These are phyloP conservation scores for Myxozyma sirexii DNA, from an alignment of 805 yeast species.

Conservation along the genomic window DNA sequence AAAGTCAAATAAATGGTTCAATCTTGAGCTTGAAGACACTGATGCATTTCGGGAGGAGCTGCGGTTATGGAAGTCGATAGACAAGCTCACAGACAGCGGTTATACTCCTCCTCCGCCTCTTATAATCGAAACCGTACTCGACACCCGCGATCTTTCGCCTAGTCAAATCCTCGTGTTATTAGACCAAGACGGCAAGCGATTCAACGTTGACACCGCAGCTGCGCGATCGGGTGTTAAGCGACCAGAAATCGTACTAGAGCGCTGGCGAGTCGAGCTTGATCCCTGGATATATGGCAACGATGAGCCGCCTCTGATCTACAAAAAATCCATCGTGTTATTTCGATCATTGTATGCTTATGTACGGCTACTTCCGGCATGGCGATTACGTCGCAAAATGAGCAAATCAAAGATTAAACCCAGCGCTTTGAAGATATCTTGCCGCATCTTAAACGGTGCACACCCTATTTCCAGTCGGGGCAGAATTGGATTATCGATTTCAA, in stretches of 20 bases:
- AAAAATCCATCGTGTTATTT: conserved; percentile 71
- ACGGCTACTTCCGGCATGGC: conserved; percentile 72
- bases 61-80: conserved; percentile 56
- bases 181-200: conserved; percentile 54
- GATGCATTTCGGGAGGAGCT: conserved; percentile 57
- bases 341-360: conserved; percentile 70
- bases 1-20: conserved; percentile 45
- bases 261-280: conserved; percentile 90
- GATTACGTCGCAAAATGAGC: conserved; percentile 53
- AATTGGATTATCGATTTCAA: conserved; percentile 46
- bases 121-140: conserved; percentile 81
- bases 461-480: conserved; percentile 63
- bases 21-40: conserved; percentile 46
- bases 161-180: conserved; percentile 62
- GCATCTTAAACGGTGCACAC: conserved; percentile 67
- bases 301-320: conserved; percentile 71
- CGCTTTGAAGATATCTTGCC: conserved; percentile 55
- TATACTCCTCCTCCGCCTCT: conserved; percentile 62
- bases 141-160: conserved; percentile 58
- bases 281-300: conserved; percentile 41
- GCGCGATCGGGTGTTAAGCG: conserved; percentile 38
- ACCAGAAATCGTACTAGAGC: conserved; percentile 84
- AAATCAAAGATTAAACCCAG: conserved; percentile 46
- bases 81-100: conserved; percentile 4
- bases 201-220: conserved; percentile 56